These are phyloP conservation scores for Musa balbisiana DNA, from an alignment of 202 grass and related monocot species.

Conservation along the genomic window DNA sequence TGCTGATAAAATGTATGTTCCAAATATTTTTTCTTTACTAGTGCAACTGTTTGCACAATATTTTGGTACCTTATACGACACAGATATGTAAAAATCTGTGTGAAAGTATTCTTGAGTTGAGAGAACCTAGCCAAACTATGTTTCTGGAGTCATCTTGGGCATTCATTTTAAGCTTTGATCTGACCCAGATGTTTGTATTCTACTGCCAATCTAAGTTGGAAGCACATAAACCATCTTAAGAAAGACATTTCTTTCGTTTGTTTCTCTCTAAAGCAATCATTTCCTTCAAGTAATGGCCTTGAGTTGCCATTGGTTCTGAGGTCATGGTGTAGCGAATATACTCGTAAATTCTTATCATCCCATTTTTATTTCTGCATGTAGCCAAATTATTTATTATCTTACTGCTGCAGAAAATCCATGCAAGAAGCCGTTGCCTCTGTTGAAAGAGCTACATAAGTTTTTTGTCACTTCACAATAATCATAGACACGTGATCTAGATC, in stretches of 20 bases:
- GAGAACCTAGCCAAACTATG: not conserved
- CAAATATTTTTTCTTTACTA: too few species aligned
- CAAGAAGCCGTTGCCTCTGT: slow-evolving; percentile 32
- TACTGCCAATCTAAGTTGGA: not conserved
- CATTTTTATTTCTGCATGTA: not conserved
- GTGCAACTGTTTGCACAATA: too few species aligned
- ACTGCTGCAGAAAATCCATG: slow-evolving; percentile 49
- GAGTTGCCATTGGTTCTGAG: not conserved
- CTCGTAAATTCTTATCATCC: not conserved
- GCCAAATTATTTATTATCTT: not conserved
- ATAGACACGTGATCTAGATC: not conserved
- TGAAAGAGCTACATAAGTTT: slow-evolving; percentile 41
- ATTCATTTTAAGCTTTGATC: not conserved
- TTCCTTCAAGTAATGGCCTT: slow-evolving; percentile 7
- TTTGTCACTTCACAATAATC: not conserved
- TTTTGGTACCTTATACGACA: too few species aligned
- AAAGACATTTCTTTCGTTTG: not conserved
- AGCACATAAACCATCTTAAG: not conserved
- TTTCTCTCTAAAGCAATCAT: not conserved
- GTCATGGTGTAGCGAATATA: not conserved
- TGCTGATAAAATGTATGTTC: too few species aligned
- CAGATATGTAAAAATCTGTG: too few species aligned
- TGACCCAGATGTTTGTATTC: too few species aligned
- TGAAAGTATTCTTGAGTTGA: not conserved
- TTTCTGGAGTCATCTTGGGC: not conserved